Evolutionary conservation across 805 yeast genomes (phyloP), one percentile per base, ranked within the genome.

Genomic region (Blastobotrys americana): DNA sequence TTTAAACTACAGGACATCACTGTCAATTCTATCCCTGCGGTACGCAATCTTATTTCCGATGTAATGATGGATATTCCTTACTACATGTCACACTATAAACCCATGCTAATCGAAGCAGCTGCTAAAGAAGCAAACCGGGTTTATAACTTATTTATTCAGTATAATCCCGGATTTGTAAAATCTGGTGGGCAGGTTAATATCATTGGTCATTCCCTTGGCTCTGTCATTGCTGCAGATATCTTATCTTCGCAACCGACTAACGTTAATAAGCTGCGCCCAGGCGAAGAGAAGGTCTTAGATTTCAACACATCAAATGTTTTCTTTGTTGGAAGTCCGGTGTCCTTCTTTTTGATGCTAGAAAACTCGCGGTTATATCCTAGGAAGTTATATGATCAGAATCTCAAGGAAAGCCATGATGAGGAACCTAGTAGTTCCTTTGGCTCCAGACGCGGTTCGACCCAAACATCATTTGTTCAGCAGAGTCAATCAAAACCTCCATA

Each of bases 141-240:
- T 0, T 85, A 80, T 60, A 62, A 69, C 3, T 64, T 76, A 20
- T 93, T 82, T 59, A 59, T 69, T 47, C 69, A 76, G 44, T 68
- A 77, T 43, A 82, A 90, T 55, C 96, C 96, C 0, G 66, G 73
- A 9, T 88, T 88, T 64, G 37, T 34, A 13, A 55, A 53, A 2
- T 39, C 44, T 5, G 65, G 65, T 8, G 57, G 61, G 2, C 80
- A 80, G 1, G 80, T 87, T 50, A 97, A 90, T 61, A 63, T 93
- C 2, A 68, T 88, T 49, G 97, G 97, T 1, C 98, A 90, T 61
- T 90, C 97, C 0, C 67, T 90, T 25, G 98, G 98, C 0, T 81
- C 95, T 5, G 82, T 90, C 0, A 84, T 90, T 33, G 71, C 80
- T 1, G 77, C 85, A 55, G 97, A 90, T 59, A 69, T 90, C 23